Base-by-base conservation (phyloP, 805 yeast genomes). In the Jamesozyma spencerorum region DNA sequence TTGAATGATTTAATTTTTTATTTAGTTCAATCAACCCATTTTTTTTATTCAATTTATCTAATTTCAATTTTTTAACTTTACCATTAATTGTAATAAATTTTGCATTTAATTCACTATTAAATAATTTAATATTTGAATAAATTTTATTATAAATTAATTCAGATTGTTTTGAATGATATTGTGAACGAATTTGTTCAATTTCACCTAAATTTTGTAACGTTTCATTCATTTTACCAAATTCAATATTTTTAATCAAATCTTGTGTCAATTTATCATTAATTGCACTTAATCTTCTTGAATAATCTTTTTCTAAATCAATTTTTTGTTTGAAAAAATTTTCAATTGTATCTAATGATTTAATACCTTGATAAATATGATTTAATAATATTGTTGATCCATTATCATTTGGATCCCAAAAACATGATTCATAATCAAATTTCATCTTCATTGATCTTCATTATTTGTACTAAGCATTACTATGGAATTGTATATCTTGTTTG, bases 331-430 rank as follows among this genome's bases (percentile, higher is more conserved):
- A 60, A 38, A 58, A 55, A 13, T 42, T 46, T n/a, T 53, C 48
- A 34, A 57, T 32, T 5, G 52, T 45, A 14, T 48, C 42, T 34
- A 57, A 51, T 2, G 63, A 47, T 35, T 47, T 51, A 17, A 58
- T 52, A 5, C 64, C 63, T 6, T 47, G 41, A 1, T 55, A 45
- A 1, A 59, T 47, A 35, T 60, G 65, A 19, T 48, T 45, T 26
- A 59, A 43, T 18, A 60, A 39, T 10, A 57, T 44, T 34, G 48
- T 50, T 19, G 53, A 60, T 12, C 64, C 65, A 5, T 54, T 51
- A 34, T 59, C 62, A 22, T 55, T 48, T 20, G 60, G 60, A 43
- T 60, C 65, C 63, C 65, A 60, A 34, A 60, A 60, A 38, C 63
- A 58, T 14, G 53, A 46, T 40, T 53, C 53, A 37, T 46, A 60